Evolutionary conservation across 495 filamentous ascomycete genomes (phyloP), one percentile per base, ranked within the genome.

Genomic region (Clohesyomyces aquaticus): DNA sequence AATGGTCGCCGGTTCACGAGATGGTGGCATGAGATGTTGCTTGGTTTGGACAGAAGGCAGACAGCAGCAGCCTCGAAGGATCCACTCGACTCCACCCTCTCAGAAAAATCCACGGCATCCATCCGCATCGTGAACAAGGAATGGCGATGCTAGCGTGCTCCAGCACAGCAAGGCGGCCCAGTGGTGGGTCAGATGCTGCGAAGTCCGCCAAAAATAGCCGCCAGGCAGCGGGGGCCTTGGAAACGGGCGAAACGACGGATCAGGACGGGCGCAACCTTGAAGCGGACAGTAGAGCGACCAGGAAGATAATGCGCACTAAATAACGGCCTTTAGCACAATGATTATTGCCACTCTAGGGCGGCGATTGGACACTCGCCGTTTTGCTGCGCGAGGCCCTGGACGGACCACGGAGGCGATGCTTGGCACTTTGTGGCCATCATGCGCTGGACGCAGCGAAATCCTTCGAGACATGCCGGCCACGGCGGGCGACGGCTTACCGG

Each of bases 361-460:
- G 16, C 8, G 27, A 35, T 38, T 38, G 27, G 26, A n/a, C n/a
- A n/a, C n/a, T n/a, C n/a, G 25, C 26, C 22, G 18, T 53, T 16
- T 23, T 28, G 27, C 19, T 18, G 45, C n/a, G n/a, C n/a, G n/a
- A n/a, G n/a, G n/a, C n/a, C n/a, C n/a, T n/a, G n/a, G n/a, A n/a
- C n/a, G n/a, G n/a, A n/a, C n/a, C n/a, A n/a, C n/a, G n/a, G n/a
- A n/a, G n/a, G n/a, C n/a, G n/a, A n/a, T n/a, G n/a, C n/a, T n/a
- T n/a, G n/a, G n/a, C n/a, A 25, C 10, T 14, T 41, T 16, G 22
- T 41, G 12, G n/a, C 14, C 9, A 25, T 51, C 21, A 60, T 60
- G 57, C 57, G 45, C 51, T 60, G 26, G 57, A 60, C 22, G 57
- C 46, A 60, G 16, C 12, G 46, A n/a, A 16, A 2, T 41, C 57